These are phyloP conservation scores for Tephrocybe sp. DNA, from an alignment of 768 basidiomycete species.

Conservation along the genomic window DNA sequence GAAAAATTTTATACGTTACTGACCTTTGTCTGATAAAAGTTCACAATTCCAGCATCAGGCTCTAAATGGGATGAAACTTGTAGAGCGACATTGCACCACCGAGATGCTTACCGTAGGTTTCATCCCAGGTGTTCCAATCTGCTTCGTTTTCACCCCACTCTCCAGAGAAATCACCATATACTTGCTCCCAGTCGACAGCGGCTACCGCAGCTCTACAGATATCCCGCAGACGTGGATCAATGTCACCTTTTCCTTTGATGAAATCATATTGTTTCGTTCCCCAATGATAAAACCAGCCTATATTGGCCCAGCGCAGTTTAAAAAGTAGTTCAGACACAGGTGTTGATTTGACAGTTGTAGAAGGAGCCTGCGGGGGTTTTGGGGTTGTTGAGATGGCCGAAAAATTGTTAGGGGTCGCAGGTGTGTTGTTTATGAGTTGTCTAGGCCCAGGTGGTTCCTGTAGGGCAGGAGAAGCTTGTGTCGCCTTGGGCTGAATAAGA, in stretches of 20 bases:
- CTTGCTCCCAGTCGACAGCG: constrained; percentile 64
- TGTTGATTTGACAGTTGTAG: constrained; percentile 50
- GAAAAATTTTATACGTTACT: not conserved
- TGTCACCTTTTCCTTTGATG: constrained; percentile 57
- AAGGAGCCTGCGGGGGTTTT: constrained; percentile 65
- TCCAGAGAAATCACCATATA: constrained; percentile 42
- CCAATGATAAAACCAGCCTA: constrained; percentile 98
- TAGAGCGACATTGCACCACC: not conserved
- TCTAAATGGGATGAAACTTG: constrained; percentile 39
- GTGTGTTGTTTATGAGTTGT: constrained; percentile 67
- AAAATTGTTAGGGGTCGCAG: constrained; percentile 60
- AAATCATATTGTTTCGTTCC: constrained; percentile 95
- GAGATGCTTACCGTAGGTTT: constrained; percentile 64
- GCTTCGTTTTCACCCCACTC: constrained; percentile 53
- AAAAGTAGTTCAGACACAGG: constrained; percentile 55
- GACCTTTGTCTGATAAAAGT: constrained; percentile 86
- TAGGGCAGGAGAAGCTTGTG: constrained; percentile 19
- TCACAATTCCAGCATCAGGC: constrained; percentile 95
- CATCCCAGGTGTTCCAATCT: constrained; percentile 73
- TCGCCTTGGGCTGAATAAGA: constrained; percentile 45
- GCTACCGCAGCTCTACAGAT: constrained; percentile 64
- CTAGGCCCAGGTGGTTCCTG: constrained; percentile 49
- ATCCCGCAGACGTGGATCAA: constrained; percentile 52
- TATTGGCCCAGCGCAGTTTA: constrained; percentile 92
- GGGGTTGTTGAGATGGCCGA: constrained; percentile 47